phyloP scores from a whole-genome alignment of 306 rosid species.

The Lithocarpus polystachyus region DNA sequence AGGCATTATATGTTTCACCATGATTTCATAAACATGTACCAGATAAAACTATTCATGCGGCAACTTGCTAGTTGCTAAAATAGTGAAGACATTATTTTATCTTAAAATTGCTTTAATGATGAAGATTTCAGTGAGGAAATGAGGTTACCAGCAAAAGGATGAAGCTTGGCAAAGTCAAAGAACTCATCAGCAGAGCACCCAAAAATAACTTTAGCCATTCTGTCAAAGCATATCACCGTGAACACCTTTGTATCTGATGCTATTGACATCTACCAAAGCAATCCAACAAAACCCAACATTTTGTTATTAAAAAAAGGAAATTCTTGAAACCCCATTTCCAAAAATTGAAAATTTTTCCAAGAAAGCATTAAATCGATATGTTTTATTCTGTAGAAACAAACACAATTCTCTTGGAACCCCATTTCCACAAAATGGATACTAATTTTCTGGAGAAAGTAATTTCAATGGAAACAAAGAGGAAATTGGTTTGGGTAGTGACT shows the following conservation, averaged over 20 bases:
- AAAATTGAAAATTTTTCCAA: background rate
- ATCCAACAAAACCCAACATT: background rate
- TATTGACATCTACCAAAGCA: constrained; percentile 54
- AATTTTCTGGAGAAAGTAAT: background rate
- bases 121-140: background rate
- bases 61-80: background rate
- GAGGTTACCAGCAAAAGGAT: constrained; percentile 54
- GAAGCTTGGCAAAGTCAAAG: constrained; percentile 65
- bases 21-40: background rate
- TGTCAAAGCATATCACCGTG: constrained; percentile 64
- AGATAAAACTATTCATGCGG: background rate
- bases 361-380: background rate
- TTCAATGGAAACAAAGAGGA: background rate
- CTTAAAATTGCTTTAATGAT: background rate
- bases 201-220: constrained; percentile 59
- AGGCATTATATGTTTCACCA: background rate
- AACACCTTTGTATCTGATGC: constrained; percentile 63
- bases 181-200: constrained; percentile 80
- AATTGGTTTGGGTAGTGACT: background rate
- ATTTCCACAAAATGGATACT: background rate
- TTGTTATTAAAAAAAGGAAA: background rate
- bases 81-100: background rate
- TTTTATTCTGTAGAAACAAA: background rate
- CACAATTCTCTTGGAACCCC: background rate
- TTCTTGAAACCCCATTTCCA: no score